Percentiles rank a stretch among this genome's conserved stretches.
Conservation (phyloP, 495 filamentous ascomycete species). For the Cenococcum geophilum region DNA sequence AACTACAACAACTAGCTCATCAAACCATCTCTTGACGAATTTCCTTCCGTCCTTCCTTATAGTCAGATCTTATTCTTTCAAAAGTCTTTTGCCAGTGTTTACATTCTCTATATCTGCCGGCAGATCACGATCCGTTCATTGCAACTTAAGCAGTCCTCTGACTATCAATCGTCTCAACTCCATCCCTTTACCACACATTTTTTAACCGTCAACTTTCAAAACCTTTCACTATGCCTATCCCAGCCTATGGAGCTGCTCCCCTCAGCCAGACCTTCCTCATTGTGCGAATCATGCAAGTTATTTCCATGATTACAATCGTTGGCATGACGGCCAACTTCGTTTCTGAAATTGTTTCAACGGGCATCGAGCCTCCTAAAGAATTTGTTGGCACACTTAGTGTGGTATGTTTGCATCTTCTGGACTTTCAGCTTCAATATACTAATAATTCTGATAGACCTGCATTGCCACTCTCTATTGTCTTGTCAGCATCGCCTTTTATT, state of each 20-base stretch:
- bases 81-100: conserved; percentile 27
- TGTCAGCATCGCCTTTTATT: conserved; percentile 70
- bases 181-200: conserved; percentile 3
- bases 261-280: conserved; percentile 72
- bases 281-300: conserved; percentile 62
- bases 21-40: conserved; percentile 24
- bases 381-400: conserved; percentile 73
- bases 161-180: conserved; percentile 20
- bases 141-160: conserved; percentile 18
- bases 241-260: conserved; percentile 56
- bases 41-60: conserved; percentile 30
- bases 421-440: conserved; percentile 1
- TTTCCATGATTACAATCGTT: conserved; percentile 70
- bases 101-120: conserved; percentile 30
- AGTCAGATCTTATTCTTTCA: conserved; percentile 27
- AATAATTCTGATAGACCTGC: conserved; percentile 50
- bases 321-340: conserved; percentile 81
- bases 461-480: conserved; percentile 71
- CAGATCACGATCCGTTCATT: conserved; percentile 30
- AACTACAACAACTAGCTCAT: conserved; percentile 24
- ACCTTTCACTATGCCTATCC: conserved; percentile 43
- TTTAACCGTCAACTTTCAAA: conserved; percentile 2
- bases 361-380: conserved; percentile 59
- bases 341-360: conserved; percentile 59
- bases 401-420: conserved; percentile 48